A percentile compares a stretch with the other conserved stretches of the same genome.
These are phyloP conservation scores for Oryza australiensis DNA, from an alignment of 176 grass and related monocot genomes.

Conservation along the genomic window DNA sequence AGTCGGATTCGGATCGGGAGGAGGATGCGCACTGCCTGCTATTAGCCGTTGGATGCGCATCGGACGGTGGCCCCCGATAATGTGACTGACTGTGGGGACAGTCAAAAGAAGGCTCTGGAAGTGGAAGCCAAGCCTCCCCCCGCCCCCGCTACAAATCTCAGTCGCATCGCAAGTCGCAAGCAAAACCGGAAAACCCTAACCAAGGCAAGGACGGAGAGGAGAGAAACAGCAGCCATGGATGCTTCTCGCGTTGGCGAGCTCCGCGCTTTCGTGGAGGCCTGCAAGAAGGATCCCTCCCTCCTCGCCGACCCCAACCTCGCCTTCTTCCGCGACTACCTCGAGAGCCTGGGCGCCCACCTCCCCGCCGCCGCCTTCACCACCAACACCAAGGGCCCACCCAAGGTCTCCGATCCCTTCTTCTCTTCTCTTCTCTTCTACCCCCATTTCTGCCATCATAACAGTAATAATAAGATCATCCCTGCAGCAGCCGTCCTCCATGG, in stretches of 20 bases:
- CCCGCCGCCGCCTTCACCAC: constrained; percentile 44
- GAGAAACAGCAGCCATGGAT: constrained; percentile 48
- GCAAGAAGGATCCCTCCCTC: constrained; percentile 72
- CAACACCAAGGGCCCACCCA: neutral
- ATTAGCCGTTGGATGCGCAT: constrained; percentile 9
- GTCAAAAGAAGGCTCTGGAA: neutral
- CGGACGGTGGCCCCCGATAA: neutral
- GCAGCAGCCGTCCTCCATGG: constrained; percentile 66
- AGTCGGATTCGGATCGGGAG: too few relatives aligned
- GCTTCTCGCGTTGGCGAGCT: constrained; percentile 59
- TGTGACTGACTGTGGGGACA: neutral
- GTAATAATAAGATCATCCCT: too few relatives aligned
- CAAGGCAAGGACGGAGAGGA: neutral
- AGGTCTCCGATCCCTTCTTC: constrained; percentile 13
- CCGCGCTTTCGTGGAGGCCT: constrained; percentile 64
- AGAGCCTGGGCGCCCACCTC: constrained; percentile 70
- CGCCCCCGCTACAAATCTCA: too few relatives aligned
- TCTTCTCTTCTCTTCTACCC: neutral
- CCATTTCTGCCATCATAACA: too few relatives aligned
- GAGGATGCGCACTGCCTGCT: neutral
- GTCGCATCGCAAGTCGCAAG: too few relatives aligned
- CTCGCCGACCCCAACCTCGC: constrained; percentile 71
- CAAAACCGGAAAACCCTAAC: neutral
- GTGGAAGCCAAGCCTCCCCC: neutral
- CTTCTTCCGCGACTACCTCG: constrained; percentile 94